These are phyloP conservation scores for Botrytis pseudocinerea DNA, from an alignment of 2,329 filamentous ascomycete species.

Conservation along the genomic window DNA sequence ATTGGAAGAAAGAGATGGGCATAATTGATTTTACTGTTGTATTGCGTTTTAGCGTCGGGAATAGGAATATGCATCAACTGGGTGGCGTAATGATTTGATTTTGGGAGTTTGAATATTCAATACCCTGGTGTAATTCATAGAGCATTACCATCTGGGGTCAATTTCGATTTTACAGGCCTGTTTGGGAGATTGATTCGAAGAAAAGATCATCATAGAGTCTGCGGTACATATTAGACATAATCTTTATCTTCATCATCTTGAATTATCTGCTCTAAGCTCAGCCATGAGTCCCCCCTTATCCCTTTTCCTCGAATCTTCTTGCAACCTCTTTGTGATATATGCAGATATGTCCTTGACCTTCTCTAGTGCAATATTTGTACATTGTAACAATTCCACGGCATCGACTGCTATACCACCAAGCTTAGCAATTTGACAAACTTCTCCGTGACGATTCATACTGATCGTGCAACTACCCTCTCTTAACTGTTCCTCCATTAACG, in stretches of 20 bases:
- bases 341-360: constrained; percentile 81
- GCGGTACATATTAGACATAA: constrained; percentile 43
- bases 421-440: constrained; percentile 64
- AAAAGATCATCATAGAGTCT: constrained; percentile 13
- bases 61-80: constrained; percentile 17
- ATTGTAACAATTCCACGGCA: constrained; percentile 74
- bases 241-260: constrained; percentile 44
- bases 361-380: constrained; percentile 69
- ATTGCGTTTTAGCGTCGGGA: constrained; percentile 15
- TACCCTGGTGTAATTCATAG: constrained; percentile 23
- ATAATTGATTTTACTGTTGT: constrained; percentile 22
- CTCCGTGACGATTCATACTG: constrained; percentile 50
- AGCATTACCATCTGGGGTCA: constrained; percentile 20
- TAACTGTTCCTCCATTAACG: constrained; percentile 73
- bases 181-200: constrained; percentile 1
- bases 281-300: constrained; percentile 77
- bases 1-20: constrained; percentile 57
- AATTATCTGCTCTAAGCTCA: constrained; percentile 82
- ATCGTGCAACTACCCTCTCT: constrained; percentile 73
- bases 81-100: constrained; percentile 23
- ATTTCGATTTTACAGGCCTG: not conserved
- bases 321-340: constrained; percentile 70
- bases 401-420: constrained; percentile 82
- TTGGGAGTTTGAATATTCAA: constrained; percentile 24
- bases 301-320: constrained; percentile 74